Evolutionary conservation across 805 yeast genomes (phyloP), one percentile per base, ranked within the genome.

Genomic region (Pichia occidentalis): DNA sequence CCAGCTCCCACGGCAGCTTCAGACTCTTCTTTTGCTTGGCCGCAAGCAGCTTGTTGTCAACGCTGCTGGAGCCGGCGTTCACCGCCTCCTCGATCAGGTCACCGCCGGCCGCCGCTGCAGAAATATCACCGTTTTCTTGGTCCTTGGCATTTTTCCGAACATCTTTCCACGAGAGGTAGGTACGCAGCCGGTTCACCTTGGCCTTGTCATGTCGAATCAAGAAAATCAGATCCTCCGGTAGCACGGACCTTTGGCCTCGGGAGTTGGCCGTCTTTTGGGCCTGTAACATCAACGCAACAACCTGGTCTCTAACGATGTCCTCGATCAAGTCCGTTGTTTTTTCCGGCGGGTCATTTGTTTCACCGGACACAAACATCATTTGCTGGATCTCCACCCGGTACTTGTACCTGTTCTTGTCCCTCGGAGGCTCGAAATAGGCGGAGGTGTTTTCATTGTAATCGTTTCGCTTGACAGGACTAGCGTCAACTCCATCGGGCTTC

Each of bases 291-390:
- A 92, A 77, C 52, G 90, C 96, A 29, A 88, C 80, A 25, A 92
- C 97, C 59, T 92, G 98, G 1, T 92, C 92, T 31, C 94, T 70
- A 2, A 92, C 97, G 32, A 92, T 86, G 54, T 92, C 97, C 56
- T 92, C 98, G 29, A 90, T 86, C 37, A 92, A 63, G n/a, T 90
- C 77, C 0, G 96, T 84, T 0, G 97, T 85, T 47, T 85, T 95
- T 12, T 81, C 72, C 0, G 97, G 95, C 2, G 97, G 94, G 52
- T 92, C 98, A 49, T 84, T 85, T 1, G 92, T 77, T 57, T 92
- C 97, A 3, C 98, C 98, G 39, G 82, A 73, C 39, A 92, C 98
- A 67, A 92, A 92, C 98, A 92, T 92, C 98, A 92, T 92, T 65
- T 85, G 92, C 61, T 92, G 98, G 52, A 92, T 92, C 64, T 92